Evolutionary conservation across 1,284 basidiomycete species (phyloP).

Genomic region (Coriolopsis trogii): DNA sequence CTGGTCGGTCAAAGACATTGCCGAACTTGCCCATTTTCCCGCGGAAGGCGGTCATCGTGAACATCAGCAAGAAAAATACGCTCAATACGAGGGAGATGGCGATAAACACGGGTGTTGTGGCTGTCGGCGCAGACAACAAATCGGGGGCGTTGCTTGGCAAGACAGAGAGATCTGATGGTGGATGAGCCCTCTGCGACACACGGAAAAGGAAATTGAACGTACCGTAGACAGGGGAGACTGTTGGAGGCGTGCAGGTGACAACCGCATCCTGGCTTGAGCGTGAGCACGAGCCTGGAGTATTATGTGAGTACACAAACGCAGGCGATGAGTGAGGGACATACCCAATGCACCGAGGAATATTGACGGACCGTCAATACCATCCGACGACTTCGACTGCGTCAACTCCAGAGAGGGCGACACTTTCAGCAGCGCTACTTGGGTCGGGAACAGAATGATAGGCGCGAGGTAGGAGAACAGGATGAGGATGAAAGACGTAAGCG

Average conservation of each 20-base stretch:
- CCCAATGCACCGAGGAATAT: slow-evolving; percentile 69
- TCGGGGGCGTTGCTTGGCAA: slow-evolving; percentile 61
- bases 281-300: slow-evolving; percentile 67
- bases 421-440: slow-evolving; percentile 63
- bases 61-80: slow-evolving; percentile 67
- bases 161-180: slow-evolving; percentile 56
- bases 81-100: slow-evolving; percentile 63
- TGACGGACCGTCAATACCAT: slow-evolving; percentile 68
- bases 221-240: slow-evolving; percentile 69
- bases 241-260: slow-evolving; percentile 58
- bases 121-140: slow-evolving; percentile 61
- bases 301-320: not conserved
- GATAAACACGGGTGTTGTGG: slow-evolving; percentile 66
- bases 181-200: slow-evolving; percentile 3
- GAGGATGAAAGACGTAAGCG: slow-evolving; percentile 66
- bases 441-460: slow-evolving; percentile 60
- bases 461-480: slow-evolving; percentile 67
- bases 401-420: slow-evolving; percentile 61
- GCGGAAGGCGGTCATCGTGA: slow-evolving; percentile 68
- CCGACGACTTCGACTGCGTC: slow-evolving; percentile 41
- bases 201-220: slow-evolving; percentile 13
- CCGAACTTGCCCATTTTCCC: slow-evolving; percentile 62
- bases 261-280: slow-evolving; percentile 49
- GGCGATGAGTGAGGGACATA: slow-evolving; percentile 32
- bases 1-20: slow-evolving; percentile 55